Evolutionary conservation across 1,139 yeast genomes (phyloP).

Genomic region (Lodderomyces parapsilosis): DNA sequence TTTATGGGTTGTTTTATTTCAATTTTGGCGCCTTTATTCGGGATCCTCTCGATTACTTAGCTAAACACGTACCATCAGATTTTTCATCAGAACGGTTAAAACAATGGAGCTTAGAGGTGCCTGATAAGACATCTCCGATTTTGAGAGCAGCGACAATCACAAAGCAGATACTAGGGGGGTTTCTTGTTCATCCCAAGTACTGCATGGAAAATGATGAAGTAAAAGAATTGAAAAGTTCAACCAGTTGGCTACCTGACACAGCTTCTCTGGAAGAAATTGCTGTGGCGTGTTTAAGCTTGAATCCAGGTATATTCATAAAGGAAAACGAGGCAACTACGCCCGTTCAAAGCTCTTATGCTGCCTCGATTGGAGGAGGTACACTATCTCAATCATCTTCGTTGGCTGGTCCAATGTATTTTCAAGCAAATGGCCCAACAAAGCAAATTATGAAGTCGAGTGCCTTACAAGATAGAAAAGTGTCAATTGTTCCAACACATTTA

Average conservation of each 20-base stretch:
- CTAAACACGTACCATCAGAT: slow-evolving; percentile 14
- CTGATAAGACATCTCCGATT: background rate
- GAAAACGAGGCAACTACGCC: background rate
- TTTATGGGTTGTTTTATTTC: slow-evolving; percentile 64
- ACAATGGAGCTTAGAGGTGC: background rate
- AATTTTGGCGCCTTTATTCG: slow-evolving; percentile 46
- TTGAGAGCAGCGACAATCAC: slow-evolving; percentile 6
- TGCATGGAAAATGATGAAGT: slow-evolving; percentile 15
- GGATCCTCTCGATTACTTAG: slow-evolving; percentile 31
- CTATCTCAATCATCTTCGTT: slow-evolving; percentile 28
- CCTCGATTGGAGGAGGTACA: slow-evolving; percentile 6
- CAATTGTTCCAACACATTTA: slow-evolving; percentile 29
- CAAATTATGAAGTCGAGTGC: slow-evolving; percentile 13
- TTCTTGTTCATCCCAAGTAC: slow-evolving; percentile 52
- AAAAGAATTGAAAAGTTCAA: slow-evolving; percentile 41
- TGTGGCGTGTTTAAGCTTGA: slow-evolving; percentile 31
- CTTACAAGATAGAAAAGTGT: slow-evolving; percentile 20
- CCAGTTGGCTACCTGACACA: slow-evolving; percentile 28
- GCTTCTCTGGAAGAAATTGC: slow-evolving; percentile 34
- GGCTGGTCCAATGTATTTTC: slow-evolving; percentile 26
- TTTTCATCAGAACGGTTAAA: slow-evolving; percentile 11
- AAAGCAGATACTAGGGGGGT: slow-evolving; percentile 18
- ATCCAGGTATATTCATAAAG: slow-evolving; percentile 20
- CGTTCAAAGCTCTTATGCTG: slow-evolving; percentile 2
- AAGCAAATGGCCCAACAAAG: slow-evolving; percentile 16